phyloP scores from a whole-genome alignment of 1,139 yeast species.

The Yarrowia galli region DNA sequence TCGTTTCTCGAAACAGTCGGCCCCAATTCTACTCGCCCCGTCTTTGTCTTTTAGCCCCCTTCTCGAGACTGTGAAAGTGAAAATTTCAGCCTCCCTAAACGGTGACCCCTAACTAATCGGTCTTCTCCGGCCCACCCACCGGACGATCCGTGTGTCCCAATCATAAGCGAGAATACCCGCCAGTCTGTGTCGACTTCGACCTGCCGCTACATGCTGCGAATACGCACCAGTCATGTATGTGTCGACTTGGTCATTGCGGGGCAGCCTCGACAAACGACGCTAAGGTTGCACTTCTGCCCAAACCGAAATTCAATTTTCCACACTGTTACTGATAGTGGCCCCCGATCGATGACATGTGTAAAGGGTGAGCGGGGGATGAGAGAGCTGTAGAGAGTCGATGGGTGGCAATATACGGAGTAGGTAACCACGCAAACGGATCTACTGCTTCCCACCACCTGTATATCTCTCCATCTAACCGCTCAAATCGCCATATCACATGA shows the following conservation, averaged over 20 bases:
- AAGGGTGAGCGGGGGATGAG: not conserved
- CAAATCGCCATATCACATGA: constrained; percentile 36
- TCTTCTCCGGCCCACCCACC: constrained; percentile 2
- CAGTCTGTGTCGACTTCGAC: not conserved
- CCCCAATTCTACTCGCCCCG: not conserved
- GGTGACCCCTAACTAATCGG: too few species aligned
- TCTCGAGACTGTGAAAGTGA: constrained; percentile 12
- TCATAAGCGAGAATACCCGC: not conserved
- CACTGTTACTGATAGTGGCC: constrained; percentile 6
- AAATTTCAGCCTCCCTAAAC: too few species aligned
- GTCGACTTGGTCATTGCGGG: constrained; percentile 6
- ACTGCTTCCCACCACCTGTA: too few species aligned
- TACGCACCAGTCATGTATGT: not conserved
- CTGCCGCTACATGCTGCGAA: not conserved
- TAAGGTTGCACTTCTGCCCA: constrained; percentile 30
- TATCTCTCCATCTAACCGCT: not conserved
- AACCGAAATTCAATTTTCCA: constrained; percentile 14
- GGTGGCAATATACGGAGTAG: too few species aligned
- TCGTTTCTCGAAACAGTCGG: not conserved
- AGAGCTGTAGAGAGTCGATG: not conserved
- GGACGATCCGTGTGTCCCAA: constrained; percentile 1
- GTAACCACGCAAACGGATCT: too few species aligned
- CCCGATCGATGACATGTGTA: constrained; percentile 2
- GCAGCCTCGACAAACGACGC: constrained; percentile 8
- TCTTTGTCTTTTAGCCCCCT: constrained; percentile 8